phyloP scores from a whole-genome alignment of 305 asterid genomes.

The Rubia balearica region DNA sequence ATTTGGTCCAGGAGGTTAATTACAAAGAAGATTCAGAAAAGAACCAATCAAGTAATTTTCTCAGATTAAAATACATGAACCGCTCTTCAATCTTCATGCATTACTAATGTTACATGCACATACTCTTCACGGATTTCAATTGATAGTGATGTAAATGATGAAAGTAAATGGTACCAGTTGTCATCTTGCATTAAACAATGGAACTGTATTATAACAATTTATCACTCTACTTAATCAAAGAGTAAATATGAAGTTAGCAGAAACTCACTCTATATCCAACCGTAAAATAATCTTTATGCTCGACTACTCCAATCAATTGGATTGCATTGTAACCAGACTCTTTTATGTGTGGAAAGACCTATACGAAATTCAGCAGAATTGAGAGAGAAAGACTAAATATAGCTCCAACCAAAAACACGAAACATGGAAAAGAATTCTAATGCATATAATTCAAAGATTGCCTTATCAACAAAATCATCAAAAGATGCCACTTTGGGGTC shows the following conservation, averaged over 20 bases:
- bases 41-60: not conserved
- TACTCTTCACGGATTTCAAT: constrained; percentile 3
- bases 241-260: constrained; percentile 10
- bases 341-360: constrained; percentile 89
- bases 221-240: not conserved
- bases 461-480: constrained; percentile 59
- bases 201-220: not conserved
- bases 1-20: not conserved
- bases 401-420: constrained; percentile 17
- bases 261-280: constrained; percentile 84
- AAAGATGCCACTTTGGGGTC: constrained; percentile 66
- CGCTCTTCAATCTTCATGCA: not conserved
- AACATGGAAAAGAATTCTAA: constrained; percentile 8
- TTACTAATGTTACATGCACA: not conserved
- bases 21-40: not conserved
- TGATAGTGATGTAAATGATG: not conserved
- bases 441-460: constrained; percentile 21
- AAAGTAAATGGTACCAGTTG: not conserved
- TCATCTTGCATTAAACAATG: not conserved
- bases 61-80: not conserved
- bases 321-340: constrained; percentile 93
- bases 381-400: constrained; percentile 18
- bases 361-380: constrained; percentile 19
- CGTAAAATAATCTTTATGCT: constrained; percentile 92
- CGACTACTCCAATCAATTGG: constrained; percentile 84